Base-by-base conservation (phyloP, 768 basidiomycete species). In the Mycena polygramma region DNA sequence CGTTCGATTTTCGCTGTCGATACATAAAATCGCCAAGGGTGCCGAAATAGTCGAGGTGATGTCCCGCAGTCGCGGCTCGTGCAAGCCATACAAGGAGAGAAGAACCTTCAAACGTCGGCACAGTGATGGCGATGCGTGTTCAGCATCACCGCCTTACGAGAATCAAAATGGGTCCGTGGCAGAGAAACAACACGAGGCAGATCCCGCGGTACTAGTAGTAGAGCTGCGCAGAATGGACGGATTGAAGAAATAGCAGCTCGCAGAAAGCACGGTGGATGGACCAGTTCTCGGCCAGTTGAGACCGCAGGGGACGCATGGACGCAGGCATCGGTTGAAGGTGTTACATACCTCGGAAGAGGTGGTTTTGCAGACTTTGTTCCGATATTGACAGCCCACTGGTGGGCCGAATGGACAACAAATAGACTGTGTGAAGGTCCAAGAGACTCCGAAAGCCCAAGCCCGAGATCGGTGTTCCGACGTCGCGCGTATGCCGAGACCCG, bases 61-160 rank as follows among this genome's bases (percentile, higher is more conserved):
- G 11, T 15, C 52, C 62, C 39, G 24, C 9, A 39, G 7, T 8
- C 15, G 5, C 37, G 51, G 61, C 51, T 63, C 62, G 37, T 48
- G 19, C 17, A 20, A 20, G 5, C 49, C 51, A 43, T 41, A 63
- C n/a, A n/a, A 35, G 37, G 61, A 17, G 61, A 14, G 13, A 54
- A 57, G 41, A 41, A 10, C 41, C 15, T 41, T 41, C 41, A 61
- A 17, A 59, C 49, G 15, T 67, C 58, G 66, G 66, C 66, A 67
- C 51, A 36, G 58, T 61, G 57, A 53, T 67, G 66, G 54, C 3
- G 30, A 39, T 13, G 35, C 55, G 48, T 35, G 41, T 39, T 37
- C 43, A 45, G 7, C n/a, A 54, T 35, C 15, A 60, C 48, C 39
- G 58, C 49, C 39, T 46, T 20, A 30, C 17, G 19, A 17, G 15